Evolutionary conservation across 768 basidiomycete genomes (phyloP).

Genomic region (Roridomyces roridus): DNA sequence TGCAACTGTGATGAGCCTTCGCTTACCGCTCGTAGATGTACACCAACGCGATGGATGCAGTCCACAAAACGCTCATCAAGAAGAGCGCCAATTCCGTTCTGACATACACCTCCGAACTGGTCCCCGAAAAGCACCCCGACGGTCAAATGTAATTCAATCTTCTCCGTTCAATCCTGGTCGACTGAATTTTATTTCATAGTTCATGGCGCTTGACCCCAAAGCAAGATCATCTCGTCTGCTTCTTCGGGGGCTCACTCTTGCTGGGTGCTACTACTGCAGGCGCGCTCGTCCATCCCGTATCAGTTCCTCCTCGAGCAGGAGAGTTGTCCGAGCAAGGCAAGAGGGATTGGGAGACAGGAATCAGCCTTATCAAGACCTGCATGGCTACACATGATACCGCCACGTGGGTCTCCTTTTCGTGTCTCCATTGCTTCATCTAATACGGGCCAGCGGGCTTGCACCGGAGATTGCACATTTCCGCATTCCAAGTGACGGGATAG

Average conservation of each 20-base stretch:
- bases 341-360: constrained; percentile 85
- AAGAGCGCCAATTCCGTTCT: constrained; percentile 63
- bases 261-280: constrained; percentile 82
- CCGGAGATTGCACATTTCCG: constrained; percentile 92
- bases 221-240: constrained; percentile 96
- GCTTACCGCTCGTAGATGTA: constrained; percentile 72
- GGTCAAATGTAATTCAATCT: constrained; percentile 43
- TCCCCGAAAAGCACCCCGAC: constrained; percentile 54
- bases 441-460: constrained; percentile 71
- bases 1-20: background rate
- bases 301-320: constrained; percentile 68
- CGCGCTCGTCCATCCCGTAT: constrained; percentile 56
- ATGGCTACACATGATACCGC: constrained; percentile 84
- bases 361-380: constrained; percentile 86
- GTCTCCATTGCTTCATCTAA: background rate
- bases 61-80: constrained; percentile 76
- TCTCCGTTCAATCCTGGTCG: background rate
- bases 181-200: constrained; percentile 39
- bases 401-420: constrained; percentile 60
- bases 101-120: constrained; percentile 83
- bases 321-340: constrained; percentile 66
- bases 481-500: constrained; percentile 61
- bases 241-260: constrained; percentile 91
- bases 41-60: constrained; percentile 81
- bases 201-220: constrained; percentile 82